phyloP scores from a whole-genome alignment of 1,284 basidiomycete genomes.

The Rhizoctonia solani region DNA sequence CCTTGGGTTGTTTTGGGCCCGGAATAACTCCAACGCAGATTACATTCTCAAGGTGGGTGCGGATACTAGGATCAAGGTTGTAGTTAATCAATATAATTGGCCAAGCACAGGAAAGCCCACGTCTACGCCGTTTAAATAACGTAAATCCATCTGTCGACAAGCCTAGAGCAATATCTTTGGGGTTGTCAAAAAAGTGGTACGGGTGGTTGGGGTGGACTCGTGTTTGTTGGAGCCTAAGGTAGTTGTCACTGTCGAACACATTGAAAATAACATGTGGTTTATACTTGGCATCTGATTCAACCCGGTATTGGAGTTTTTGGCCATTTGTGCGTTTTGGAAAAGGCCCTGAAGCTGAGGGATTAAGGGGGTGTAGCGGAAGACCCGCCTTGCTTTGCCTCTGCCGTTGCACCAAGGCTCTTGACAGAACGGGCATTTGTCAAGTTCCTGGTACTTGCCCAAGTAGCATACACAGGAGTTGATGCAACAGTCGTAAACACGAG shows the following conservation, averaged over 20 bases:
- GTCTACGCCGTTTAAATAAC: conserved; percentile 40
- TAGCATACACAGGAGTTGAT: conserved; percentile 20
- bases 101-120: conserved; percentile 37
- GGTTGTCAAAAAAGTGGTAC: conserved; percentile 44
- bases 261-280: conserved; percentile 41
- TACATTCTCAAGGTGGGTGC: conserved; percentile 42
- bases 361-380: conserved; percentile 4
- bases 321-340: neutral
- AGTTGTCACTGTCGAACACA: conserved; percentile 46
- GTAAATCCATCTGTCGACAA: conserved; percentile 45
- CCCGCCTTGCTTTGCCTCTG: neutral
- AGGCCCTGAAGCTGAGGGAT: conserved; percentile 10
- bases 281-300: conserved; percentile 1
- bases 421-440: neutral
- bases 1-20: conserved; percentile 20
- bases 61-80: conserved; percentile 45
- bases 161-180: conserved; percentile 45
- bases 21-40: conserved; percentile 45
- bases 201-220: conserved; percentile 40
- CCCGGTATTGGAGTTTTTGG: neutral
- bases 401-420: neutral
- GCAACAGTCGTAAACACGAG: conserved; percentile 24
- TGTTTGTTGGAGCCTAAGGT: conserved; percentile 39
- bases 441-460: conserved; percentile 6
- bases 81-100: conserved; percentile 45